These are phyloP conservation scores for Balansia obtecta DNA, from an alignment of 2,329 filamentous ascomycete species.

Conservation along the genomic window DNA sequence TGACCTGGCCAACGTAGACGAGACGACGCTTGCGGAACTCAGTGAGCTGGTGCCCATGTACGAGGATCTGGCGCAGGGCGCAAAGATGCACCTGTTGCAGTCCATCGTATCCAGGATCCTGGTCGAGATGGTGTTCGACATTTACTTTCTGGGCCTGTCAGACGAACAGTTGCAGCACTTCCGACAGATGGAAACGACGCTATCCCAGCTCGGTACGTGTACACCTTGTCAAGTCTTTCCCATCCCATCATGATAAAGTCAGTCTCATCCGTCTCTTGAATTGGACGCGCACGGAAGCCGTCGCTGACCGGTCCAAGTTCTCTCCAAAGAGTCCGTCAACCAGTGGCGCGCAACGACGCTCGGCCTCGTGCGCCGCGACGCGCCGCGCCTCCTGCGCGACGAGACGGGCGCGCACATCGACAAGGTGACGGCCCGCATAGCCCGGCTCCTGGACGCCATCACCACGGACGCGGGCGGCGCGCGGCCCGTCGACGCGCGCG, in stretches of 20 bases:
- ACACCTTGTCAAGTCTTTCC: no score
- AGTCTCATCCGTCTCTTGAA: no score
- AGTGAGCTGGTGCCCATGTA: conserved; percentile 44
- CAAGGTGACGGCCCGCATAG: conserved; percentile 32
- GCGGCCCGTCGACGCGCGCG: conserved; percentile 28
- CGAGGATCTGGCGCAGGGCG: conserved; percentile 36
- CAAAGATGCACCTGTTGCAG: conserved; percentile 51
- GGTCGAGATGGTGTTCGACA: conserved; percentile 47
- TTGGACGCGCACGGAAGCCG: no score
- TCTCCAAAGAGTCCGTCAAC: conserved; percentile 42
- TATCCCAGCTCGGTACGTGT: conserved; percentile 28
- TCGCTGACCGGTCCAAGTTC: conserved; percentile 13
- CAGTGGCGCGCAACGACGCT: conserved; percentile 57
- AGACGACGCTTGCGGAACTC: conserved; percentile 30
- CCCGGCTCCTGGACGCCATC: conserved; percentile 36
- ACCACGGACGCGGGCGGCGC: conserved; percentile 20
- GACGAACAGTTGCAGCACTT: conserved; percentile 39
- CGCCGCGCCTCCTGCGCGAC: conserved; percentile 30
- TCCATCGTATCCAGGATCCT: conserved; percentile 47
- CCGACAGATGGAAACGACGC: conserved; percentile 32
- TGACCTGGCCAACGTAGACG: conserved; percentile 33
- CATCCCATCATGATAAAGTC: no score
- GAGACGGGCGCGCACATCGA: conserved; percentile 32
- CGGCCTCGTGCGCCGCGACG: conserved; percentile 43
- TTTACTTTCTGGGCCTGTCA: conserved; percentile 52